Base-by-base conservation (phyloP, 768 basidiomycete species). In the Leucogyrophana mollusca region DNA sequence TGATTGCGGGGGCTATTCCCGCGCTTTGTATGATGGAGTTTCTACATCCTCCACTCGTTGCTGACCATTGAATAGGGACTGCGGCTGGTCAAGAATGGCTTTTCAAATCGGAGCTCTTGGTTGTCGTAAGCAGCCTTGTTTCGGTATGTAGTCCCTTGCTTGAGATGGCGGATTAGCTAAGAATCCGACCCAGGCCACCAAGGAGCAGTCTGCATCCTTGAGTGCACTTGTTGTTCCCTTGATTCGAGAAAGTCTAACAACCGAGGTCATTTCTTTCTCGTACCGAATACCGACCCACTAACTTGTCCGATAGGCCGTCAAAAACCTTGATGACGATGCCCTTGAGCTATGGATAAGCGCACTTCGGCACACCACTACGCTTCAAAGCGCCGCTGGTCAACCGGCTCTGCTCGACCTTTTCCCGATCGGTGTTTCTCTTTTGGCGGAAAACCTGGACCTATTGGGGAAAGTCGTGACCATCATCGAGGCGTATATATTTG, bases 241-340 rank as follows among this genome's bases (percentile, higher is more conserved):
- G 34, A 71, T 92, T 24, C 76, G 72, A 50, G 82, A 87, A 56
- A 79, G 85, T 56, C 61, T 89, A 44, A 70, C 76, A 16, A 77
- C 80, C 17, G 73, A 68, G 11, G 85, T 83, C 54, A 55, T 72
- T 27, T 40, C 7, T 34, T 4, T 43, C 23, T 17, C 21, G 17
- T 10, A 13, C 8, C 34, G 24, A 20, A 23, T 41, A 27, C 18
- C n/a, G 17, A 20, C 25, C 40, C 21, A 24, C 16, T 27, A 38
- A 13, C 13, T 38, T n/a, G 25, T 33, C 43, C 52, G 52, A 42
- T 50, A 91, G 89, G 74, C 73, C 23, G 73, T 76, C n/a, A 66
- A 76, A 27, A 76, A 86, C 51, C 74, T 95, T 18, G 91, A 94
- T 54, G 80, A 82, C 50, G 92, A 94, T 61, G 87, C 80, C 0